A percentile compares a stretch with the other conserved stretches of the same genome.
Conservation (phyloP, 768 basidiomycete species). For the Suillus brevipes region DNA sequence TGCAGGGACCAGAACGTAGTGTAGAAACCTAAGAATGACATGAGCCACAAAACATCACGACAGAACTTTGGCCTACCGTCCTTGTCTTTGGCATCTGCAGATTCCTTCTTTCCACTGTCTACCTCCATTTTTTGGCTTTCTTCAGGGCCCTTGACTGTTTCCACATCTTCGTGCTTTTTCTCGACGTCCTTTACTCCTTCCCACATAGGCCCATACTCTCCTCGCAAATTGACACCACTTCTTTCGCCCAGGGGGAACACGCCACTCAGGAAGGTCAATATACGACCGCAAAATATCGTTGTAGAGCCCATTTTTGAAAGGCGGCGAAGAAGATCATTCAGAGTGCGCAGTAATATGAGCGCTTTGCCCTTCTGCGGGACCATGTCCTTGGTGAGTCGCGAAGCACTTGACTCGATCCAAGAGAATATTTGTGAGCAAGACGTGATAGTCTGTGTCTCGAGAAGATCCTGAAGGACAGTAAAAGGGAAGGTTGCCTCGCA, state of each 20-base stretch:
- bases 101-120: slow-evolving; percentile 47
- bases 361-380: slow-evolving; percentile 88
- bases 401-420: slow-evolving; percentile 78
- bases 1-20: slow-evolving; percentile 90
- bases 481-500: slow-evolving; percentile 77
- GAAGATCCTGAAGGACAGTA: slow-evolving; percentile 71
- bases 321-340: slow-evolving; percentile 85
- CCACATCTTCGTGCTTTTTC: slow-evolving; percentile 35
- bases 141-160: slow-evolving; percentile 31
- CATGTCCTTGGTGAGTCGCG: slow-evolving; percentile 73
- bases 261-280: slow-evolving; percentile 81
- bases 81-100: slow-evolving; percentile 43
- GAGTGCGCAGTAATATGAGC: slow-evolving; percentile 75
- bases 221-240: slow-evolving; percentile 88
- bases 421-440: slow-evolving; percentile 88
- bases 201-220: slow-evolving; percentile 83
- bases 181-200: slow-evolving; percentile 54
- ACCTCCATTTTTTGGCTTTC: slow-evolving; percentile 62
- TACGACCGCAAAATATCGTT: slow-evolving; percentile 86
- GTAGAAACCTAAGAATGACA: slow-evolving; percentile 62
- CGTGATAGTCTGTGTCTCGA: slow-evolving; percentile 82
- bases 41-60: slow-evolving; percentile 6
- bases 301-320: slow-evolving; percentile 85
- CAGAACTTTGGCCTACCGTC: slow-evolving; percentile 46
- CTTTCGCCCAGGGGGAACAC: slow-evolving; percentile 88